A percentile compares a stretch with the other conserved stretches of the same genome.
phyloP scores from a whole-genome alignment of 2,329 filamentous ascomycete species.

The Celoporthe dispersa region DNA sequence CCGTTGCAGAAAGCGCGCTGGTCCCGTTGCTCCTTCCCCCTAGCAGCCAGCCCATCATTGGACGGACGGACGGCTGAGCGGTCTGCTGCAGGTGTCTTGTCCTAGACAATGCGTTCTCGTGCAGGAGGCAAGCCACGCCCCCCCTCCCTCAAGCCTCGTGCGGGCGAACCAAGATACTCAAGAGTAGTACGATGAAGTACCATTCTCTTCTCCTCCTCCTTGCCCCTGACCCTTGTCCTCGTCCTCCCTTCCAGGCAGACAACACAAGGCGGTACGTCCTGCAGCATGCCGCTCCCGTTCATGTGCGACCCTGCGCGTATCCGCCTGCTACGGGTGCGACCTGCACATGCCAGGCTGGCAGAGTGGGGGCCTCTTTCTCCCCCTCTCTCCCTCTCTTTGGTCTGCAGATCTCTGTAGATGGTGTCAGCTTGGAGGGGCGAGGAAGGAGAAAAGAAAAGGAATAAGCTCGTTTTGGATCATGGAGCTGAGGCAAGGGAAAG shows the following conservation, averaged over 20 bases:
- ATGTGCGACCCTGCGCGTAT: not conserved
- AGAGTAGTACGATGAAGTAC: not conserved
- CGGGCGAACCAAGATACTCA: not conserved
- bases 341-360: slow-evolving; percentile 4
- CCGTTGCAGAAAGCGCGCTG: not conserved
- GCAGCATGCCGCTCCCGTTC: slow-evolving; percentile 15
- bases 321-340: not conserved
- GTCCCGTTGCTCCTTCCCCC: not conserved
- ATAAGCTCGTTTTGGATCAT: not conserved
- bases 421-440: not conserved
- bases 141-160: not conserved
- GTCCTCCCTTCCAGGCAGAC: not conserved
- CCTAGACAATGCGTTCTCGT: slow-evolving; percentile 11
- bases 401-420: not conserved
- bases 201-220: no score
- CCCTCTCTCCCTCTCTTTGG: not conserved
- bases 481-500: not conserved
- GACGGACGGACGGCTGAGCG: not conserved
- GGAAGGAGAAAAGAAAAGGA: not conserved
- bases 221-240: no score
- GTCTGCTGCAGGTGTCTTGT: slow-evolving; percentile 12
- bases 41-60: not conserved
- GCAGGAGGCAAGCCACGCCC: slow-evolving; percentile 14
- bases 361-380: not conserved
- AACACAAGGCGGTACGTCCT: slow-evolving; percentile 9